These are phyloP conservation scores for Taiozyma sp. DNA, from an alignment of 1,139 yeast genomes.

Conservation along the genomic window DNA sequence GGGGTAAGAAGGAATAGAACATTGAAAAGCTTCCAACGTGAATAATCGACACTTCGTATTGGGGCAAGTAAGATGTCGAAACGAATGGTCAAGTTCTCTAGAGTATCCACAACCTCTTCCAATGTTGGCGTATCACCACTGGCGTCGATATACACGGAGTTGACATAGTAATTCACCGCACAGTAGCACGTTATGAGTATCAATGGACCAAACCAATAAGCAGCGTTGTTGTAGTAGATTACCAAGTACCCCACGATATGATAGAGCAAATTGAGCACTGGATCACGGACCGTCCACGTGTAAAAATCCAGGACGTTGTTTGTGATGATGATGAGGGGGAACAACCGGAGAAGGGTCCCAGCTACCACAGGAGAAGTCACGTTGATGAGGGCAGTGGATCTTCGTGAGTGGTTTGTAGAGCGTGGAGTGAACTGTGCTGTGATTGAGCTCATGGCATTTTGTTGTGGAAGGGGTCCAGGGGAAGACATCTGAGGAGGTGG, in stretches of 20 bases:
- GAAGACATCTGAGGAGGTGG: background rate
- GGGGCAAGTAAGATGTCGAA: conserved; percentile 33
- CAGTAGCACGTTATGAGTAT: conserved; percentile 4
- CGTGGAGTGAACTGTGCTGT: conserved; percentile 2
- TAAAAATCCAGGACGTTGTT: conserved; percentile 23
- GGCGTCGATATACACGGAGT: conserved; percentile 16
- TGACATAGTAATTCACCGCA: conserved; percentile 15
- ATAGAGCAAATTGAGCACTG: conserved; percentile 12
- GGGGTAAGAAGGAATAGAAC: conserved; percentile 40
- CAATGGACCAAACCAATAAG: conserved; percentile 5
- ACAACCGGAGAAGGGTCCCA: conserved; percentile 42
- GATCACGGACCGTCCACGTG: conserved; percentile 17
- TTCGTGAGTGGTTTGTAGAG: background rate
- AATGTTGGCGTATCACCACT: conserved; percentile 38
- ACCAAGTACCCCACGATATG: conserved; percentile 7
- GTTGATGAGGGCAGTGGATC: conserved; percentile 21
- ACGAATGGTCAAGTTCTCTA: conserved; percentile 46
- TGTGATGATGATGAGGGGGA: conserved; percentile 39
- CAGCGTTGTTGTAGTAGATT: conserved; percentile 7
- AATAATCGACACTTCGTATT: conserved; percentile 16
- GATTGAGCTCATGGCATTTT: background rate
- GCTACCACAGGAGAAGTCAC: conserved; percentile 41
- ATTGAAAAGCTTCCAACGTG: conserved; percentile 18
- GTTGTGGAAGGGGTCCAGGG: background rate
- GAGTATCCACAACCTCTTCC: conserved; percentile 49